Base-by-base conservation (phyloP, 495 filamentous ascomycete species). In the Lentithecium fluviatile region DNA sequence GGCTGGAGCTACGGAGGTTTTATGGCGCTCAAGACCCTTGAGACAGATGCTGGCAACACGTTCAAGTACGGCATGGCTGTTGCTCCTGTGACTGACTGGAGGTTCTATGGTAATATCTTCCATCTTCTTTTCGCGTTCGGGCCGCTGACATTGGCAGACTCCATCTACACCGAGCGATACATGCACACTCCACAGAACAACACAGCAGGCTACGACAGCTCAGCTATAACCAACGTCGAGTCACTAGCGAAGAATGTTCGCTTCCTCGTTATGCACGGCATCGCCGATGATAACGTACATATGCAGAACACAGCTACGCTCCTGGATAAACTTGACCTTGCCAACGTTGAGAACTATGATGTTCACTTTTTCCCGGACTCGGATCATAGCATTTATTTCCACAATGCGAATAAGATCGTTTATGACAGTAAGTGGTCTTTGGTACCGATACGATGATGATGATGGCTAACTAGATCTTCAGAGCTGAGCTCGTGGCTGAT, bases 1-100 rank as follows among this genome's bases (percentile, higher is more conserved):
- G 94, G 94, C 36, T 98, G 94, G 94, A 94, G 88, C 62, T 98
- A 92, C 69, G 94, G 94, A 34, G 94, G 94, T 17, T 98, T 95
- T 78, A 92, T 90, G 84, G 90, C 94, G n/a, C 77, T 98, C 54
- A 98, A 98, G 77, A 91, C 90, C 3, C 81, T 98, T 1, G 94
- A 98, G 75, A 80, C 84, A 62, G 94, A 98, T 73, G 94, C 80
- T 1, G 94, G 94, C 6, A 68, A 83, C 65, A 97, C 92, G 0
- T 98, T 97, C 76, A 83, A 83, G 34, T 98, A 97, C 69, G 94
- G 95, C 26, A 96, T 98, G 90, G 91, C 94, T 12, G 94, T 98
- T 23, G 95, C 95, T 2, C 94, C 94, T 10, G 94, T 98, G 12
- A 98, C 95, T 0, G 91, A 98, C 71, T 98, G 95, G 95, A 79